Percentiles rank a stretch among this genome's conserved stretches.
These are phyloP conservation scores for Termitomyces sp. DNA, from an alignment of 768 basidiomycete species.

Conservation along the genomic window DNA sequence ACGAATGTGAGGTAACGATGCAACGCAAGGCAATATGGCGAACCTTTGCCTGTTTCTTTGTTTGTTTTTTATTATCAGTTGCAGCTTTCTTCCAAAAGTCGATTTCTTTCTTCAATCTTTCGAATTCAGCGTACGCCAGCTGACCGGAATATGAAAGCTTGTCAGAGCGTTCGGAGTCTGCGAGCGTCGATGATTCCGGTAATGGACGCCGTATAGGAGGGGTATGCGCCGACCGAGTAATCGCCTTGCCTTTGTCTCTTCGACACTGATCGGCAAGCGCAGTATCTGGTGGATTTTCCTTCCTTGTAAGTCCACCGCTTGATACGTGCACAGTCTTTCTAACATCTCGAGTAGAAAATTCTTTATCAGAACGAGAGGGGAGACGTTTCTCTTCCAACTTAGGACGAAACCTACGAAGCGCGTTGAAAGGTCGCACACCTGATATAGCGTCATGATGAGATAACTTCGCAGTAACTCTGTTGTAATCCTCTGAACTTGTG, in stretches of 20 bases:
- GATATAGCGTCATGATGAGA: background rate
- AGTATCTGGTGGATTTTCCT: constrained; percentile 1
- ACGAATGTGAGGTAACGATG: constrained; percentile 2
- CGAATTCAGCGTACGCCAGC: constrained; percentile 42
- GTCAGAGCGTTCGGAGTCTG: constrained; percentile 12
- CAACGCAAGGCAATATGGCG: constrained; percentile 2
- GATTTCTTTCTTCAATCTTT: constrained; percentile 53
- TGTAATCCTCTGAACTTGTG: constrained; percentile 10
- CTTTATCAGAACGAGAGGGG: constrained; percentile 1
- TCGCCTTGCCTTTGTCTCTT: constrained; percentile 19
- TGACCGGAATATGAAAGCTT: constrained; percentile 23
- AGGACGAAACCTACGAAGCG: constrained; percentile 6
- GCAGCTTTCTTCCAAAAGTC: constrained; percentile 47
- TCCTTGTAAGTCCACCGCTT: background rate
- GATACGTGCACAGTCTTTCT: background rate
- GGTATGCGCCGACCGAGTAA: constrained; percentile 6
- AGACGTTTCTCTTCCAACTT: constrained; percentile 1
- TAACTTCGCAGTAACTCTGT: background rate
- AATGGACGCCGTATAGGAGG: constrained; percentile 12
- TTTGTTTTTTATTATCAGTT: constrained; percentile 41
- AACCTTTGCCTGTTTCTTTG: constrained; percentile 57
- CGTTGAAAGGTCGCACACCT: background rate
- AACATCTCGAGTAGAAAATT: background rate
- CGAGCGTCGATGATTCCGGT: background rate
- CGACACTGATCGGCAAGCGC: constrained; percentile 1